Evolutionary conservation across 129 eudicot genomes (phyloP), one percentile per base, ranked within the genome.

Genomic region (Deinandra increscens): DNA sequence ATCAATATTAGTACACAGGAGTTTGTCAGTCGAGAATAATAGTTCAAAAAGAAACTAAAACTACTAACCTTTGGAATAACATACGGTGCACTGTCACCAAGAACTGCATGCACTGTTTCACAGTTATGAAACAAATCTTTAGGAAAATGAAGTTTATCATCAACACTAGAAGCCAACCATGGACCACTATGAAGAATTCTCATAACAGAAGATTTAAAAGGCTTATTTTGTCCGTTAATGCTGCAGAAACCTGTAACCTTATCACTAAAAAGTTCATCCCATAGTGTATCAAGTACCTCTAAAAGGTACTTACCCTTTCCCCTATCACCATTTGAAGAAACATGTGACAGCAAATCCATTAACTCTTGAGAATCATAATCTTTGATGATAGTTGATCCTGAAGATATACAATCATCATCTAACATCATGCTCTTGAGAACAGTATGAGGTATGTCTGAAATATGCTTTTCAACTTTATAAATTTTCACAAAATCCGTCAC

Each of bases 331-430:
- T 69, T 81, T 8, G 75, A 75, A 19, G 83, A 78, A 29, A 86
- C 70, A 18, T 33, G 58, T 54, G 87, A 82, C 45, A 90, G n/a
- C 66, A 90, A 66, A 34, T 70, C 48, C 36, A 9, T 69, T 31
- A 86, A 66, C 74, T 90, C 97, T 22, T 73, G 70, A 67, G 95
- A 86, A 51, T 76, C 85, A 86, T 89, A 90, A 69, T 86, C 89
- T 78, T 61, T 84, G 18, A 77, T 83, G 18, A 75, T 71, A 37
- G 69, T 41, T 50, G 76, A 48, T 29, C 81, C 85, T 13, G 77
- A 60, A 48, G 81, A 43, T 7, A 79, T 66, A 65, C 78, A 63
- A 26, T 77, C 84, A 53, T 61, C 76, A 53, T 79, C 84, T 54
- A 46, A 42, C 77, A 59, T 69, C 71, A 78, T 65, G 67, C 68